phyloP scores from a whole-genome alignment of 257 asterid species.

The Fraxinus americana region DNA sequence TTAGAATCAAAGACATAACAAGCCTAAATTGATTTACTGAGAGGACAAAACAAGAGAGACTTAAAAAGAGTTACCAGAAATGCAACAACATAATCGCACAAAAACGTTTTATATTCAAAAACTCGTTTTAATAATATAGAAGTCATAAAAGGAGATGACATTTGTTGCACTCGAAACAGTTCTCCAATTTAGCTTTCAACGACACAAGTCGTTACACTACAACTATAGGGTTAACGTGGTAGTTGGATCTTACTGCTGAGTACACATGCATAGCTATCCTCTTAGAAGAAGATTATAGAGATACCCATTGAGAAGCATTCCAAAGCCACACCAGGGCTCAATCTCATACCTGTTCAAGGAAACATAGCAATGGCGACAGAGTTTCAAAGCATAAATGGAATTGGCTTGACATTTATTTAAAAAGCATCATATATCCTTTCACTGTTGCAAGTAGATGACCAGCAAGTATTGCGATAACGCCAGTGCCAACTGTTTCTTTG shows the following conservation, averaged over 20 bases:
- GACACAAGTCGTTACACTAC: no score
- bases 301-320: no score
- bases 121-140: no score
- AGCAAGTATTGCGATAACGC: background rate
- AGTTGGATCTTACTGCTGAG: constrained; percentile 21
- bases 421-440: constrained; percentile 13
- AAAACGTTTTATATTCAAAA: no score
- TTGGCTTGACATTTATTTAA: background rate
- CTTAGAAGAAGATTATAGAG: constrained; percentile 21
- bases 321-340: constrained; percentile 78
- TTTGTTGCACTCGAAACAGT: background rate
- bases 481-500: background rate
- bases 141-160: no score
- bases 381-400: constrained; percentile 16
- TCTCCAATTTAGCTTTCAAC: background rate
- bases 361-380: constrained; percentile 13
- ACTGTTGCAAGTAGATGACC: background rate
- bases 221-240: constrained; percentile 25
- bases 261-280: constrained; percentile 18
- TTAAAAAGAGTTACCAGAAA: no score
- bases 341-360: constrained; percentile 66
- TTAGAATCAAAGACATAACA: no score
- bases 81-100: no score
- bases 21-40: no score
- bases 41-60: no score